These are phyloP conservation scores for Chamaecrista fasciculata DNA, from an alignment of 306 rosid genomes.

Conservation along the genomic window DNA sequence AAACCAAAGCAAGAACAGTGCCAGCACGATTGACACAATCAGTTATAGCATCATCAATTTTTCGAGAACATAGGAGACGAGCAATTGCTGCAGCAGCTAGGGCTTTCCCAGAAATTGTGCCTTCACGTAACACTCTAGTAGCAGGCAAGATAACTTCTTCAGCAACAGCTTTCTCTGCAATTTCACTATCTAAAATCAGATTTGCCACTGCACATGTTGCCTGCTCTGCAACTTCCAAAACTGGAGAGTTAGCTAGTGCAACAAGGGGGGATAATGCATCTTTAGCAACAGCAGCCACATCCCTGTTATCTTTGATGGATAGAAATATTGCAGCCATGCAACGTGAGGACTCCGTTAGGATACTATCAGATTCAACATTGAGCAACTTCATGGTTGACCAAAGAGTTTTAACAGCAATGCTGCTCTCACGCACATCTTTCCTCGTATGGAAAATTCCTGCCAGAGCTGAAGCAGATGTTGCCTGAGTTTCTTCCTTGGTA, in stretches of 20 bases:
- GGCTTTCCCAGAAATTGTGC: slow-evolving; percentile 73
- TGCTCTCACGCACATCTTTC: slow-evolving; percentile 89
- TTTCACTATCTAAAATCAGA: slow-evolving; percentile 77
- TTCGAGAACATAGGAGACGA: slow-evolving; percentile 75
- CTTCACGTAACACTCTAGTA: slow-evolving; percentile 82
- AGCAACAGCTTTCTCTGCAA: slow-evolving; percentile 70
- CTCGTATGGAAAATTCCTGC: slow-evolving; percentile 88
- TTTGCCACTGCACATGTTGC: slow-evolving; percentile 91
- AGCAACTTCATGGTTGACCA: slow-evolving; percentile 69
- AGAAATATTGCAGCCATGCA: slow-evolving; percentile 90
- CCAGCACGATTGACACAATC: slow-evolving; percentile 83
- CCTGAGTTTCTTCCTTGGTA: slow-evolving; percentile 88
- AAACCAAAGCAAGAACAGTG: slow-evolving; percentile 88
- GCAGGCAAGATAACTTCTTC: slow-evolving; percentile 91
- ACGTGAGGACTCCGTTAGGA: slow-evolving; percentile 76
- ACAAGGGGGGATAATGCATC: slow-evolving; percentile 62
- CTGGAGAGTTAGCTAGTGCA: slow-evolving; percentile 68
- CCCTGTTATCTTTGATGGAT: slow-evolving; percentile 88
- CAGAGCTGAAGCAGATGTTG: slow-evolving; percentile 87
- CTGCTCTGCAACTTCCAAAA: slow-evolving; percentile 82
- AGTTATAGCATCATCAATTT: slow-evolving; percentile 60
- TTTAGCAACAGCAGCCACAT: slow-evolving; percentile 74
- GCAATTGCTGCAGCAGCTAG: slow-evolving; percentile 96
- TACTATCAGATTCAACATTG: slow-evolving; percentile 70
- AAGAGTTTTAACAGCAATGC: slow-evolving; percentile 80